Evolutionary conservation across 2,329 filamentous ascomycete genomes (phyloP).

Genomic region (Phialophora macrospora): DNA sequence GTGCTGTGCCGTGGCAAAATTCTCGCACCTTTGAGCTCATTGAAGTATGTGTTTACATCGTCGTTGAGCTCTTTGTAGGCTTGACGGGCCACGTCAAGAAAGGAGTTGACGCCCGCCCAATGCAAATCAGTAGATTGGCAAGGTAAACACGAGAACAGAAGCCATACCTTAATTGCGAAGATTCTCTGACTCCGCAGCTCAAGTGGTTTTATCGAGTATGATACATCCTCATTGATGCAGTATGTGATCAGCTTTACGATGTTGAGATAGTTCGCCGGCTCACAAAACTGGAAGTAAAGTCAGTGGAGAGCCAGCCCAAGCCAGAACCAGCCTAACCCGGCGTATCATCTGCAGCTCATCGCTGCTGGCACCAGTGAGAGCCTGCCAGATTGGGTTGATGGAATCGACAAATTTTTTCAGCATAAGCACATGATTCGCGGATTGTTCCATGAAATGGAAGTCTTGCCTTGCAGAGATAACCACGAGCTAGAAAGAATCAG

Average conservation of each 20-base stretch:
- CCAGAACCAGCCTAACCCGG: conserved; percentile 49
- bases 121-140: conserved; percentile 15
- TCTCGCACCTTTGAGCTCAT: conserved; percentile 65
- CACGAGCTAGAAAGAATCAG: conserved; percentile 65
- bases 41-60: conserved; percentile 74
- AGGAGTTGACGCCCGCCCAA: conserved; percentile 77
- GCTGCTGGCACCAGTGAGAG: conserved; percentile 68
- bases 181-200: conserved; percentile 88
- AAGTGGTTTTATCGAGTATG: conserved; percentile 76
- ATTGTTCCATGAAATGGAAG: conserved; percentile 73
- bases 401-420: conserved; percentile 79
- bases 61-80: conserved; percentile 87
- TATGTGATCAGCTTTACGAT: conserved; percentile 69
- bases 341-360: conserved; percentile 70
- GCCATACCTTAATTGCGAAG: conserved; percentile 77
- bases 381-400: conserved; percentile 69
- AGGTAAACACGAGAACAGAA: neutral
- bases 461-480: conserved; percentile 70
- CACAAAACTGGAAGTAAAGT: conserved; percentile 61
- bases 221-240: conserved; percentile 80
- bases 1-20: neutral
- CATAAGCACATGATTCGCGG: conserved; percentile 84
- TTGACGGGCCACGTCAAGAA: conserved; percentile 85
- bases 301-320: conserved; percentile 6
- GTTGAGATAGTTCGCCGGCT: conserved; percentile 63